These are phyloP conservation scores for Yamadazyma dushanensis DNA, from an alignment of 1,139 yeast species.

Conservation along the genomic window DNA sequence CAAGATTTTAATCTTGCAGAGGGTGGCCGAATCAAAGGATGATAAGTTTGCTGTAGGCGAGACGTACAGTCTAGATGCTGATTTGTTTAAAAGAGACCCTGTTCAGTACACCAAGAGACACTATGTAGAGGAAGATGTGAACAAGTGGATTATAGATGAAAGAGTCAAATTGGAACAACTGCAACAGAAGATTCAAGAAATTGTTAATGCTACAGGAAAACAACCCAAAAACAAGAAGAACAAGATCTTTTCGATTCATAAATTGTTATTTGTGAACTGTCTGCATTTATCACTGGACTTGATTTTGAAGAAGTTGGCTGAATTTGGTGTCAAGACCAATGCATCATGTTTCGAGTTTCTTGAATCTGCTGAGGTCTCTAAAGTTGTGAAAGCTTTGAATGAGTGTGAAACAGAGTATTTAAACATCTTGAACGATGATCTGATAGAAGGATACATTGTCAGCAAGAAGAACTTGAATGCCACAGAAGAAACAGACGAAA, in stretches of 20 bases:
- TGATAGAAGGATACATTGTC: constrained; percentile 60
- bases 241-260: constrained; percentile 65
- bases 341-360: constrained; percentile 38
- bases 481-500: constrained; percentile 31
- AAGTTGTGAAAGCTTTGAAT: constrained; percentile 41
- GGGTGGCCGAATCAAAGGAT: constrained; percentile 74
- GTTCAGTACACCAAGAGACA: constrained; percentile 12
- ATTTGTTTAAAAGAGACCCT: constrained; percentile 38
- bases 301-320: constrained; percentile 56
- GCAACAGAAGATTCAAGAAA: constrained; percentile 7
- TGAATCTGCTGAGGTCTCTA: constrained; percentile 18
- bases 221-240: constrained; percentile 27
- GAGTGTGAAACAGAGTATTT: constrained; percentile 46
- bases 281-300: constrained; percentile 81
- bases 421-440: constrained; percentile 20
- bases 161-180: constrained; percentile 24
- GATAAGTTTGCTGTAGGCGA: constrained; percentile 73
- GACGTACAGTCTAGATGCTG: constrained; percentile 54
- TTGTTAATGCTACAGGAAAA: constrained; percentile 6
- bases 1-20: constrained; percentile 70
- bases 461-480: constrained; percentile 56
- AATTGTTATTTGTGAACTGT: constrained; percentile 64
- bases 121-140: constrained; percentile 38
- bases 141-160: constrained; percentile 50
- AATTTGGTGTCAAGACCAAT: constrained; percentile 47